These are phyloP conservation scores for Candida hungchunana DNA, from an alignment of 805 yeast species.

Conservation along the genomic window DNA sequence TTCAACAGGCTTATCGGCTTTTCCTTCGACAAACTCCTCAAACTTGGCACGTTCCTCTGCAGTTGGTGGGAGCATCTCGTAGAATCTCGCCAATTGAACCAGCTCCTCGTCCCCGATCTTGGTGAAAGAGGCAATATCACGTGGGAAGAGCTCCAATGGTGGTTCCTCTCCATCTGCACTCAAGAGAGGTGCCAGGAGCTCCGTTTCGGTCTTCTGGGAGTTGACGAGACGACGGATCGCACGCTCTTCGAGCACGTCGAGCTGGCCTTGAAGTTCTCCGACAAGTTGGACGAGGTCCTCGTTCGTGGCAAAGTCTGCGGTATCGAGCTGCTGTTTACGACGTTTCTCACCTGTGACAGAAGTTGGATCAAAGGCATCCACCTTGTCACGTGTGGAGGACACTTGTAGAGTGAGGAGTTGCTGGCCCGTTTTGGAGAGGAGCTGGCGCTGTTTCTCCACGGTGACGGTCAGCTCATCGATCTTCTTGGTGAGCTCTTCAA, in stretches of 20 bases:
- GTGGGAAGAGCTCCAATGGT: slow-evolving; percentile 49
- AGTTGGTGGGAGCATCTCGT: slow-evolving; percentile 70
- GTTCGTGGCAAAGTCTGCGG: slow-evolving; percentile 64
- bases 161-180: slow-evolving; percentile 78
- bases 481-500: slow-evolving; percentile 27
- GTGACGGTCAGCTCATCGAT: slow-evolving; percentile 47
- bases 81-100: slow-evolving; percentile 59
- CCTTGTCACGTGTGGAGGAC: slow-evolving; percentile 40
- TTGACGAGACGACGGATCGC: slow-evolving; percentile 68
- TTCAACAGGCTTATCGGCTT: slow-evolving; percentile 36
- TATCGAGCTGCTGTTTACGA: slow-evolving; percentile 29
- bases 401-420: slow-evolving; percentile 71
- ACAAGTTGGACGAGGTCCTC: slow-evolving; percentile 86
- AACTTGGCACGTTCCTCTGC: slow-evolving; percentile 48
- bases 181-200: slow-evolving; percentile 61
- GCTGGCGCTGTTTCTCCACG: slow-evolving; percentile 59
- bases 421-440: slow-evolving; percentile 75
- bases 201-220: slow-evolving; percentile 41
- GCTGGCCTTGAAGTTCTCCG: slow-evolving; percentile 84
- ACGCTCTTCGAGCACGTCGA: slow-evolving; percentile 74
- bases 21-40: slow-evolving; percentile 49
- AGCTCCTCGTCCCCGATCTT: slow-evolving; percentile 41
- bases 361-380: slow-evolving; percentile 27
- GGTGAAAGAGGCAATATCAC: slow-evolving; percentile 48
- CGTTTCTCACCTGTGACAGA: slow-evolving; percentile 8